A percentile compares a stretch with the other conserved stretches of the same genome.
Evolutionary conservation across 1,284 basidiomycete genomes (phyloP).

Genomic region (Afroboletus lepidellus): DNA sequence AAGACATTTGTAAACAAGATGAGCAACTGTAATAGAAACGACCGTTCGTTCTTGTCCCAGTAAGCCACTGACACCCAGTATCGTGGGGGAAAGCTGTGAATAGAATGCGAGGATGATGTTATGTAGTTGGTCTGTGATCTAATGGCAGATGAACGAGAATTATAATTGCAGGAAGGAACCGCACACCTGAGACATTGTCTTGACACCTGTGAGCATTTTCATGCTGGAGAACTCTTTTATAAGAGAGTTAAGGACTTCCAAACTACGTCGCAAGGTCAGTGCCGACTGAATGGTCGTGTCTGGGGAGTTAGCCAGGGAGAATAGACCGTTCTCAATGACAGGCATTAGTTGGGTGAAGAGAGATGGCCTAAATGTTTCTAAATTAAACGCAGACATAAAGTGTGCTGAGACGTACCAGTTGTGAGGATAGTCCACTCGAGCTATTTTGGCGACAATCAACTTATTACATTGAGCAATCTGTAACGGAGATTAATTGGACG

Average conservation of each 20-base stretch:
- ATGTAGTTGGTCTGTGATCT: conserved; percentile 60
- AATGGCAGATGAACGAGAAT: conserved; percentile 3
- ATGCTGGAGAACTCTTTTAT: conserved; percentile 66
- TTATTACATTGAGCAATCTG: conserved; percentile 77
- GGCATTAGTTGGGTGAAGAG: conserved; percentile 58
- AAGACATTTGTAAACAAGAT: conserved; percentile 70
- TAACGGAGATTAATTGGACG: conserved; percentile 6
- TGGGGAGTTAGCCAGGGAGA: conserved; percentile 44
- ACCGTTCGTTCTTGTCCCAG: conserved; percentile 40
- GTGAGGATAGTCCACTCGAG: conserved; percentile 68
- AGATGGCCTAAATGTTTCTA: conserved; percentile 48
- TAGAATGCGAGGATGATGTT: conserved; percentile 57
- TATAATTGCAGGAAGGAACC: background rate
- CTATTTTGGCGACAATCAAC: conserved; percentile 65
- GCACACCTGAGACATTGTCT: conserved; percentile 59
- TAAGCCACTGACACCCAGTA: conserved; percentile 43
- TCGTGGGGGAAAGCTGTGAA: conserved; percentile 44
- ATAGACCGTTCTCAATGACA: conserved; percentile 51
- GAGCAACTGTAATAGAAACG: conserved; percentile 59
- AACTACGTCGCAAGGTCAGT: conserved; percentile 56
- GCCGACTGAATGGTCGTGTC: conserved; percentile 44
- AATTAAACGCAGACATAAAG: conserved; percentile 1
- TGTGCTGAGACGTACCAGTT: conserved; percentile 50
- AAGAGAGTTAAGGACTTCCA: conserved; percentile 61
- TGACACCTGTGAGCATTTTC: conserved; percentile 66